A percentile compares a stretch with the other conserved stretches of the same genome.
Evolutionary conservation across 495 filamentous ascomycete species (phyloP).

Genomic region (Neurospora tetrasperma): DNA sequence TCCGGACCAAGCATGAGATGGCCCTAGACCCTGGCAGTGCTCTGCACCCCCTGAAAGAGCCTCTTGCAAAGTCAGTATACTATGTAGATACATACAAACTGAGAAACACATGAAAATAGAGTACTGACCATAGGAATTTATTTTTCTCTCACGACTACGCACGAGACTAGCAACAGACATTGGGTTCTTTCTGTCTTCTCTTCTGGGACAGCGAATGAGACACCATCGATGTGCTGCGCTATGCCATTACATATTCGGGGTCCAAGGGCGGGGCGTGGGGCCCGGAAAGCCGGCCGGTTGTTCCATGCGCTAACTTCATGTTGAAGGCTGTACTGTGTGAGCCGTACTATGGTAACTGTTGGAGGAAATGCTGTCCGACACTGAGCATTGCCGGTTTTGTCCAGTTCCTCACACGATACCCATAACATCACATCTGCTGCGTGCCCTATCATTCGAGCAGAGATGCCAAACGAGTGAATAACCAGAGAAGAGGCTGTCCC

Average conservation of each 20-base stretch:
- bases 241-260: conserved; percentile 7
- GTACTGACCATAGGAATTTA: not conserved
- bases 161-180: not conserved
- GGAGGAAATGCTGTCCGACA: not conserved
- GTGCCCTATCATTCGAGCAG: not conserved
- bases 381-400: not conserved
- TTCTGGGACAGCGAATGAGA: not conserved
- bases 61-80: not conserved
- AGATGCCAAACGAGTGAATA: not conserved
- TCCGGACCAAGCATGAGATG: conserved; percentile 3
- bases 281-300: not conserved
- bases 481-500: not conserved
- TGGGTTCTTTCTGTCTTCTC: not conserved
- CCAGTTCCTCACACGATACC: conserved; percentile 2
- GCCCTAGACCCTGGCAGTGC: not conserved
- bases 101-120: not conserved
- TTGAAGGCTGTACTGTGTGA: not conserved
- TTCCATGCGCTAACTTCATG: not conserved
- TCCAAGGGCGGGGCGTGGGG: not conserved
- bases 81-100: no score
- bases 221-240: conserved; percentile 1
- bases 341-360: not conserved
- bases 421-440: not conserved
- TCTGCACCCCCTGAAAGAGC: not conserved
- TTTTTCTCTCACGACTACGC: not conserved